These are phyloP conservation scores for Phytophthora hybrid DNA, from an alignment of 352 stramenopile genomes.

Conservation along the genomic window DNA sequence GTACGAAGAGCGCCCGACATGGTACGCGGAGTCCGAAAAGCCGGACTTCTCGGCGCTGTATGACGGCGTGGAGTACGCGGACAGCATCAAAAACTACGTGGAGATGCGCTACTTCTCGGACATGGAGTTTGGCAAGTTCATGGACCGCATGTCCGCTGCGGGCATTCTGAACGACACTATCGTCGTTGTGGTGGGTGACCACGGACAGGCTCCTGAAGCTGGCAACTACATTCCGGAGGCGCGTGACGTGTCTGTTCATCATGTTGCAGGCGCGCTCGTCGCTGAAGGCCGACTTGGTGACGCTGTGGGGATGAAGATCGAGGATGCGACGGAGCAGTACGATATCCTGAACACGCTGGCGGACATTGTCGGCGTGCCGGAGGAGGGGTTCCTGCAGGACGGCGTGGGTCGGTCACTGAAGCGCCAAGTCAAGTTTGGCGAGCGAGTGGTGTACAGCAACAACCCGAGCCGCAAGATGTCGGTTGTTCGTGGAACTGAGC, in stretches of 20 bases:
- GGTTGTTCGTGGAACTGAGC: constrained; percentile 43
- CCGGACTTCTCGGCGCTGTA: constrained; percentile 58
- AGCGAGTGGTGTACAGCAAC: constrained; percentile 53
- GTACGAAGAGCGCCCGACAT: constrained; percentile 46
- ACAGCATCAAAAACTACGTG: constrained; percentile 47
- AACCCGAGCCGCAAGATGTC: constrained; percentile 56
- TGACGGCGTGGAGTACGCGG: constrained; percentile 29
- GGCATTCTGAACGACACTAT: constrained; percentile 66
- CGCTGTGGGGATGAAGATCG: constrained; percentile 36
- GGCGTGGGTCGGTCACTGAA: constrained; percentile 52
- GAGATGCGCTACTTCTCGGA: constrained; percentile 66
- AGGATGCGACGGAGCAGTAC: constrained; percentile 47
- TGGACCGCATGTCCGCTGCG: constrained; percentile 52
- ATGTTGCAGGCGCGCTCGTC: constrained; percentile 44
- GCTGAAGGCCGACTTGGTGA: constrained; percentile 46
- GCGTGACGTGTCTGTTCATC: constrained; percentile 42
- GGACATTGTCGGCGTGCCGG: constrained; percentile 44
- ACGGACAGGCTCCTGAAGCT: constrained; percentile 56
- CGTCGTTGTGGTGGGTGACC: constrained; percentile 60
- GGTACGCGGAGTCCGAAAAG: constrained; percentile 44
- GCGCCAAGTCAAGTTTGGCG: constrained; percentile 38
- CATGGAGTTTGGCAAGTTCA: constrained; percentile 59
- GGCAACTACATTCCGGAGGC: constrained; percentile 38
- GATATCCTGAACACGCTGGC: constrained; percentile 50
- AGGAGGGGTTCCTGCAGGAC: constrained; percentile 43